Base-by-base conservation (phyloP, 2,329 filamentous ascomycete genomes). In the Stemphylium beticola region DNA sequence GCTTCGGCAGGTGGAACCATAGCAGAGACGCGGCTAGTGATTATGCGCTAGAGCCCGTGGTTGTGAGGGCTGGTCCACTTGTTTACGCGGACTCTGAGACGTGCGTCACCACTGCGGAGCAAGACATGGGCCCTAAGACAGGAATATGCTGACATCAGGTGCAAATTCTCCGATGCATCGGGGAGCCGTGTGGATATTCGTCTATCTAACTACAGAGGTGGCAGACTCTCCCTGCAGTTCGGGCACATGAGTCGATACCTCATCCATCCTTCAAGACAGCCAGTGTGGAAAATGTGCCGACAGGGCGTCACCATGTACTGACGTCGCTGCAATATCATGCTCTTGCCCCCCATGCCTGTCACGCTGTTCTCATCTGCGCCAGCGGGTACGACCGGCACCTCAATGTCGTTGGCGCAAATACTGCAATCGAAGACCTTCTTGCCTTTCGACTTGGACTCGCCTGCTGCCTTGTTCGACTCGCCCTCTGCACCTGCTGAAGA, bases 271-370 rank as follows among this genome's bases (percentile, higher is more conserved):
- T 98, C 93, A 64, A 99, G 78, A 75, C 95, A 99, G 29, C 83
- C 81, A 52, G 88, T 95, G 73, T 99, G 95, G 74, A 99, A 99
- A 43, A 98, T 92, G 78, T 99, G 95, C 50, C 93, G 82, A 75
- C 95, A 99, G 42, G 95, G 95, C 53, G 95, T 99, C 18, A 98
- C 91, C 95, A 99, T 99, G 77, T 98, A 98, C 65, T 85, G 82
- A 44, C 93, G 85, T 57, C 93, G 82, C 29, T 90, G 90, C 63
- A 98, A 81, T 50, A 96, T 85, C 26, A 87, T 87, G 0, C 64
- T 53, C 15, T 62, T 65, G 0, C 85, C 75, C 4, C 76, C 77
- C 37, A 79, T 73, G 42, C 79, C 76, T 14, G 78, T 61, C 39
- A 78, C 74, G 18, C 53, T 53, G 15, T 43, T 52, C n/a, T 59